Evolutionary conservation across 345 rosid genomes (phyloP).

Genomic region (Streptanthus diversifolius): DNA sequence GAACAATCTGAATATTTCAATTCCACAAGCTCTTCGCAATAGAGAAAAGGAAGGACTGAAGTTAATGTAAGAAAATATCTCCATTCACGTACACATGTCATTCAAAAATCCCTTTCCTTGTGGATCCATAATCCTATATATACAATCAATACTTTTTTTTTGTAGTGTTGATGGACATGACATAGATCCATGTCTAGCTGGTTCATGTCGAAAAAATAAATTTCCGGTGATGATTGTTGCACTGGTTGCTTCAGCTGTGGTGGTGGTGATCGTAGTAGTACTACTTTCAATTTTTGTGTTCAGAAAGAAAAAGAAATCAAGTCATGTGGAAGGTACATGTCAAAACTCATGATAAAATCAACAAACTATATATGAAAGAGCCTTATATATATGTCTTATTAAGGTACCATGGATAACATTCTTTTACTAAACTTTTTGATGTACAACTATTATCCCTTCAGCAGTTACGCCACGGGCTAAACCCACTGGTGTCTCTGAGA

Average conservation of each 20-base stretch:
- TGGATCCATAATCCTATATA: background rate
- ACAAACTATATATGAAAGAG: background rate
- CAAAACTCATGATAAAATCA: background rate
- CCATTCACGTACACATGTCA: background rate
- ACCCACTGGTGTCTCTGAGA: background rate
- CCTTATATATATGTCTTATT: background rate
- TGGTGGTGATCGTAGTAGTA: background rate
- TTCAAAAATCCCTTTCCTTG: background rate
- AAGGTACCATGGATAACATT: background rate
- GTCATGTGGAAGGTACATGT: constrained; percentile 1
- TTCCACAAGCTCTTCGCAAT: constrained; percentile 37
- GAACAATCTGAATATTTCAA: constrained; percentile 35
- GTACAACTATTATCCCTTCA: background rate
- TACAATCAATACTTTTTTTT: background rate
- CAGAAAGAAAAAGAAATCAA: background rate
- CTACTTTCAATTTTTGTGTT: background rate
- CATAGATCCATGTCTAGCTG: background rate
- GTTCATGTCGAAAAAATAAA: constrained; percentile 15
- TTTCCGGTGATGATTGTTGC: constrained; percentile 23
- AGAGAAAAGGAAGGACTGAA: constrained; percentile 20
- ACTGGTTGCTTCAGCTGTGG: background rate
- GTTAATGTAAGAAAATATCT: constrained; percentile 1
- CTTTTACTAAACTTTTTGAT: background rate
- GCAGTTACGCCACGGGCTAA: background rate
- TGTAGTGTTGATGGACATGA: constrained; percentile 3